Conservation (phyloP, 441 rosid species). For the Corymbia citriodora region DNA sequence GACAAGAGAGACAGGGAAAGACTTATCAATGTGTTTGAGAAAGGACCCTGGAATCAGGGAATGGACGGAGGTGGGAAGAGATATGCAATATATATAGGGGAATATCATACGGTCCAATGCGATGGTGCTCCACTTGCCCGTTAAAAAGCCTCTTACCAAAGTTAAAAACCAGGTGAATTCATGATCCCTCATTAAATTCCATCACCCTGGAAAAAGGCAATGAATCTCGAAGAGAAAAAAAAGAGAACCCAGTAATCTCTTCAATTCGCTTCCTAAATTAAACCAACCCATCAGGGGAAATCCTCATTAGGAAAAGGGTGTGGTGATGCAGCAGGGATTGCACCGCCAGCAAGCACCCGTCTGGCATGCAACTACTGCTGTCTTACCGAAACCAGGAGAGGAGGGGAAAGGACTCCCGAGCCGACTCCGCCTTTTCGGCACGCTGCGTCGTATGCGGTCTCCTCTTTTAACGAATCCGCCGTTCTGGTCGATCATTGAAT, state of each 20-base stretch:
- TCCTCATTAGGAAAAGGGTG: too few species aligned
- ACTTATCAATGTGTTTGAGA: background rate
- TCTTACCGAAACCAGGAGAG: too few species aligned
- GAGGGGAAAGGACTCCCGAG: too few species aligned
- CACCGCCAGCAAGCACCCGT: too few species aligned
- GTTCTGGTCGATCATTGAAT: background rate
- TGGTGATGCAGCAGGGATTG: too few species aligned
- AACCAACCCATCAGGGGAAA: too few species aligned
- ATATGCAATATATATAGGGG: background rate
- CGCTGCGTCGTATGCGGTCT: too few species aligned
- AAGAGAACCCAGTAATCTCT: background rate
- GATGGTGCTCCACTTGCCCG: background rate
- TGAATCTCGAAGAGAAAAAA: background rate
- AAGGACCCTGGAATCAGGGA: background rate
- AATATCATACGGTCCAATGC: background rate
- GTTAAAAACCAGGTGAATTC: background rate
- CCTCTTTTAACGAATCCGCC: too few species aligned
- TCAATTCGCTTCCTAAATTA: background rate
- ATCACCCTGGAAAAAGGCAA: fast-evolving
- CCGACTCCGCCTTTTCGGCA: too few species aligned
- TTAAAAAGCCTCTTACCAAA: background rate
- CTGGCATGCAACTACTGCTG: too few species aligned
- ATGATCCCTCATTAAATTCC: background rate
- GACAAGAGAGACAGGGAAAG: background rate
- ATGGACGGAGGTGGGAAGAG: background rate